Evolutionary conservation across 805 yeast species (phyloP), one percentile per base, ranked within the genome.

Genomic region (Limtongia smithiae): DNA sequence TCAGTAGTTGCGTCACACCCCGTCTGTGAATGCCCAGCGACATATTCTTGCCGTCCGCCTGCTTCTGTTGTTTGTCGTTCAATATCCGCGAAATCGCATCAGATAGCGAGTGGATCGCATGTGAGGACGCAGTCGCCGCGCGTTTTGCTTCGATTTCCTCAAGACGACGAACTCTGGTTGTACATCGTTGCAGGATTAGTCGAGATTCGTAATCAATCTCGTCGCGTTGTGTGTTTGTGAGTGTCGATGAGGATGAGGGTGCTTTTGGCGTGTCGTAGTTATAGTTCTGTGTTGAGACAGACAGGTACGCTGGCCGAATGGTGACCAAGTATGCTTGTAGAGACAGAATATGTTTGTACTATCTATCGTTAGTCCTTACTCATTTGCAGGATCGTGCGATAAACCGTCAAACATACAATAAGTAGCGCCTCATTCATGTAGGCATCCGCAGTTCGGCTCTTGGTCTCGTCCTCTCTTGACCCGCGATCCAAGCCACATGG

Each of bases 141-240:
- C 34, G 44, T 11, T 32, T 40, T 3, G 50, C 46, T 36, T 64
- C 68, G 32, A 60, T 40, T 7, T 51, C 54, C 36, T 65, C 68
- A 37, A 65, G 48, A n/a, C 55, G 51, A 24, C 65, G 51, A 12
- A 65, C 58, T 34, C 63, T 49, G 6, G 46, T 46, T 53, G 63
- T 60, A 48, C 67, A 68, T 21, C 56, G 55, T 54, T 70, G 71
- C 18, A 70, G 45, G 36, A 68, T 60, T 32, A 60, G 49, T n/a
- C 66, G 59, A 22, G 70, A 64, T 34, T 67, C 70, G 48, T 65
- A 67, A 55, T 71, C 74, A 24, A 70, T 63, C 28, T 68, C 70
- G 55, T 69, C 71, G 21, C 67, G 54, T 38, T 71, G 70, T 17
- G 61, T 52, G 24, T 68, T 71, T 9, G 67, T 62, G 52, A 71